Evolutionary conservation across 345 rosid genomes (phyloP), one percentile per base, ranked within the genome.

Genomic region (Diplotaxis tenuifolia): DNA sequence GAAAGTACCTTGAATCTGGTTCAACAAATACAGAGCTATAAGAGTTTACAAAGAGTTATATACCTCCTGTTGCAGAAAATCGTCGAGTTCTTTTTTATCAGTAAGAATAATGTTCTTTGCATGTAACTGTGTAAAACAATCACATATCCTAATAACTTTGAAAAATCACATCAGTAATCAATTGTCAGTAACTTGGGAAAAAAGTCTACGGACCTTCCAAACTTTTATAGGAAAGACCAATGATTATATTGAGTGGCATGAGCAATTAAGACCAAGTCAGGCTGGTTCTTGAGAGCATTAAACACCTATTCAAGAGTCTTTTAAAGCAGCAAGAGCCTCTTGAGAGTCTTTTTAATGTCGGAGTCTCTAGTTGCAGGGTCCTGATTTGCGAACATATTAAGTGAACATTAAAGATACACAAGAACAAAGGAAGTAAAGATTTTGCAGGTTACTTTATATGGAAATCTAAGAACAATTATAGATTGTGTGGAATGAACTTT

Each of bases 221-320:
- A 93, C 81, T 94, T 94, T 76, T 94, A 96, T 68, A 94, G 96
- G 85, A 95, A 83, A 12, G 98, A 94, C 79, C 99, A 82, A 16
- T 93, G 92, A 53, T 91, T 87, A 59, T 93, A 91, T 80, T 94
- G 97, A 65, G 98, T 91, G 1, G 98, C 97, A 84, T 94, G 98
- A 38, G 97, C 98, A 20, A 96, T 94, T 0, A 94, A 81, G 77
- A 94, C 98, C 73, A 94, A 84, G 65, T 91, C 98, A 5, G 91
- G 91, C 79, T 94, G 98, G 73, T 94, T 94, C 86, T 91, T 94
- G 72, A 94, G 69, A 65, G 98, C 96, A 82, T 89, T 93, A 68
- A 91, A 91, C 64, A 94, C 92, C 71, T 94, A 87, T 80, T 84
- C 85, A 21, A 96, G 98, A 7, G 96, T 85, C n/a, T 82, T 89